These are phyloP conservation scores for Solanum lycopersicoides DNA, from an alignment of 257 asterid genomes.

Conservation along the genomic window DNA sequence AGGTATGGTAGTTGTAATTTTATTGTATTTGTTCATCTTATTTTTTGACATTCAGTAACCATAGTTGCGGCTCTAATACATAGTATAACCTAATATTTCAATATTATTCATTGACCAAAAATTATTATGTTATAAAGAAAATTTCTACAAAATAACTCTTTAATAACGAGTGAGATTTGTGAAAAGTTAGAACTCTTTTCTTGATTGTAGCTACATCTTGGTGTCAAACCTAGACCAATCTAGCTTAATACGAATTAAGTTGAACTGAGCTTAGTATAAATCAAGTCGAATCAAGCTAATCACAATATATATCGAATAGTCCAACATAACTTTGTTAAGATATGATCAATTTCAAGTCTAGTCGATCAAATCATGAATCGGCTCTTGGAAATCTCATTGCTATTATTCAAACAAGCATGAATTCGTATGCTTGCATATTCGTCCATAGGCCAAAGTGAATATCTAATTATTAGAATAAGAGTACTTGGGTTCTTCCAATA, in stretches of 20 bases:
- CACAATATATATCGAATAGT: neutral
- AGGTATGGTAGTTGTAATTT: conserved; percentile 33
- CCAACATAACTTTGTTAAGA: neutral
- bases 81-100: neutral
- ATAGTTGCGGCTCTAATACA: neutral
- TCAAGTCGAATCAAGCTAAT: neutral
- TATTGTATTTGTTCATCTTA: conserved; percentile 20
- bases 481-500: too few species aligned
- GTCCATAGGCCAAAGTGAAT: too few species aligned
- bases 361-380: neutral
- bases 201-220: too few species aligned
- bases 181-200: too few species aligned
- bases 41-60: neutral
- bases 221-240: too few species aligned
- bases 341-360: neutral
- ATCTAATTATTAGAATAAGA: too few species aligned
- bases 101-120: neutral
- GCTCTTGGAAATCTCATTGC: neutral
- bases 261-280: too few species aligned
- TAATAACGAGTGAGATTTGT: neutral
- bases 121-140: neutral
- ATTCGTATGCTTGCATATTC: too few species aligned
- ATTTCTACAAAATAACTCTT: neutral
- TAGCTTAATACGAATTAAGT: neutral
- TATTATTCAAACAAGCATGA: too few species aligned